A percentile compares a stretch with the other conserved stretches of the same genome.
Conservation (phyloP, 73 alveolate genomes). For the Urostyla sp. region DNA sequence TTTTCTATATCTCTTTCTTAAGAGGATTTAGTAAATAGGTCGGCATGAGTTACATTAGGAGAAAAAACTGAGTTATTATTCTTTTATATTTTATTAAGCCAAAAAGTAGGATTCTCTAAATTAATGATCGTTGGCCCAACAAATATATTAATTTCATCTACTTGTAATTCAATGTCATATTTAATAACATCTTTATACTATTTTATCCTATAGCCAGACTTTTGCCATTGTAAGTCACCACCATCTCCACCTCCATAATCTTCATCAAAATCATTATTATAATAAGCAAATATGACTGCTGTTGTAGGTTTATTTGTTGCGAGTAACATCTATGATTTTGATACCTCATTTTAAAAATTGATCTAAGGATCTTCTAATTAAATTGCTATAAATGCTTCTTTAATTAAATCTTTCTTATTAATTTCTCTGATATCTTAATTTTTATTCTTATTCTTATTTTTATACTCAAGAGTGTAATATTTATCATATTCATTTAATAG, state of each 20-base stretch:
- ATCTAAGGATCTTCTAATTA: conserved; percentile 58
- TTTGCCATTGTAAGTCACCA: conserved; percentile 1
- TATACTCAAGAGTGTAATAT: neutral
- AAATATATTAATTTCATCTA: conserved; percentile 58
- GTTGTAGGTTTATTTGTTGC: conserved; percentile 32
- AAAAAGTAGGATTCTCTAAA: conserved; percentile 68
- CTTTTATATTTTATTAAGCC: conserved; percentile 30
- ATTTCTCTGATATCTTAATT: neutral
- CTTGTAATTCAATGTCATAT: conserved; percentile 25
- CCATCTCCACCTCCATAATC: neutral
- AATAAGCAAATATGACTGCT: conserved; percentile 44
- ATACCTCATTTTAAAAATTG: conserved; percentile 60
- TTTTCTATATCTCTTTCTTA: conserved; percentile 33
- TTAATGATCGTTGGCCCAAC: conserved; percentile 76
- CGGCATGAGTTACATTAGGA: neutral
- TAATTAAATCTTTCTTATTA: neutral
- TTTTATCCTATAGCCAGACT: conserved; percentile 10
- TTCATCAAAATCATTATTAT: neutral
- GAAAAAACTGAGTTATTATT: neutral
- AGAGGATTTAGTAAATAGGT: neutral
- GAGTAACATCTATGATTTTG: conserved; percentile 55
- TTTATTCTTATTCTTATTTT: neutral
- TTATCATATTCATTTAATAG: neutral
- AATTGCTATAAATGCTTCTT: conserved; percentile 36
- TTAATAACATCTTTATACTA: conserved; percentile 42